Percentiles rank a stretch among this genome's conserved stretches.
Evolutionary conservation across 2,329 filamentous ascomycete genomes (phyloP).

Genomic region (Purpureocillium takamizusanense): DNA sequence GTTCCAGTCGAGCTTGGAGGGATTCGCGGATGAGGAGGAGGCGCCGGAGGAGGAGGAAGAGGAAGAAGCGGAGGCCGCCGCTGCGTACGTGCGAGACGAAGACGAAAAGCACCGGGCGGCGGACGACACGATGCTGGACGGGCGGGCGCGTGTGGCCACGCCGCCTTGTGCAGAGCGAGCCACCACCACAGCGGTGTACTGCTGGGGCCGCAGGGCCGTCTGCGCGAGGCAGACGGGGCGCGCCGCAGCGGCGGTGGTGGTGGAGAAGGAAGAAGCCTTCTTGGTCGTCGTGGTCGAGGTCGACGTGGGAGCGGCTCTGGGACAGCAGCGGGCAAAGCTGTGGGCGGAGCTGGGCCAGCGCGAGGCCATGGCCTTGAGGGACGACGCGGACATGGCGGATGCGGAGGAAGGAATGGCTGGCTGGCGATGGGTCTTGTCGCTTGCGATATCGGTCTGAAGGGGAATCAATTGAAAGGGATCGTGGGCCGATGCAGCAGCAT

Average conservation of each 20-base stretch:
- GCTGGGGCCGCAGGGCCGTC: constrained; percentile 3
- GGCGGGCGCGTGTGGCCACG: too few relatives aligned
- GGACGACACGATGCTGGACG: neutral
- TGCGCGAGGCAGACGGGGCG: constrained; percentile 12
- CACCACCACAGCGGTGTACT: too few relatives aligned
- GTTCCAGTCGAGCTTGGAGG: constrained; percentile 64
- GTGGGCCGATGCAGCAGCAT: too few relatives aligned
- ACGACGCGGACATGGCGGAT: constrained; percentile 18
- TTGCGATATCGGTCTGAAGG: too few relatives aligned
- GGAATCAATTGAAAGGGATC: too few relatives aligned
- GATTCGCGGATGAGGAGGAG: constrained; percentile 1
- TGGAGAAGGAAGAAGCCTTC: constrained; percentile 20
- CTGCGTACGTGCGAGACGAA: neutral
- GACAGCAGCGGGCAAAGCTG: constrained; percentile 14
- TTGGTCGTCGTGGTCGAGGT: neutral
- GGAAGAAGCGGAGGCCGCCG: constrained; percentile 1
- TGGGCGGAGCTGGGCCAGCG: constrained; percentile 16
- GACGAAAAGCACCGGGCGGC: constrained; percentile 8
- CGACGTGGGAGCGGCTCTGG: constrained; percentile 12
- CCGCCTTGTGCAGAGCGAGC: too few relatives aligned
- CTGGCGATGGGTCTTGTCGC: too few relatives aligned
- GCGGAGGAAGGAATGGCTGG: neutral
- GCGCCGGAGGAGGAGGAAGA: constrained; percentile 1
- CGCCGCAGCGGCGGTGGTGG: too few relatives aligned
- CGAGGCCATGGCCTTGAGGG: constrained; percentile 22